phyloP scores from a whole-genome alignment of 805 yeast species.

The Metschnikowia aberdeeniae region DNA sequence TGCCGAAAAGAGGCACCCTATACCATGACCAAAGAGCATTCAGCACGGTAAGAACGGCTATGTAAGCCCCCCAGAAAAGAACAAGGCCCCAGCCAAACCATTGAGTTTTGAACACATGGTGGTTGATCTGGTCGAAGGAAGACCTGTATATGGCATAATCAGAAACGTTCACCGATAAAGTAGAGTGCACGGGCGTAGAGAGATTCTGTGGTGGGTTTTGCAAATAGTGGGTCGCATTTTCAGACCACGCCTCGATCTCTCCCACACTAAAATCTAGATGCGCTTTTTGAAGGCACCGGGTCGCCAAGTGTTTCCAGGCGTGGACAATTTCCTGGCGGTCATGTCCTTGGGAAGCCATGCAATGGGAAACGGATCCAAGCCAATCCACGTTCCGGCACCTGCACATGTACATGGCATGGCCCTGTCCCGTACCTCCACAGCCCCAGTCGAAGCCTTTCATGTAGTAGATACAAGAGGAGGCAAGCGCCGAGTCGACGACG shows the following conservation, averaged over 20 bases:
- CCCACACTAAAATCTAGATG: conserved; percentile 9
- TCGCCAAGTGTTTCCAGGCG: conserved; percentile 16
- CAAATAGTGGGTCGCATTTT: conserved; percentile 15
- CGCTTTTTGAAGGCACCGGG: conserved; percentile 15
- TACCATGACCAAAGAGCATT: conserved; percentile 11
- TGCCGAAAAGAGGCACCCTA: conserved; percentile 12
- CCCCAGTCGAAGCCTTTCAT: conserved; percentile 19
- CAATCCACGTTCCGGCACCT: conserved; percentile 18
- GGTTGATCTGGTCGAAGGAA: conserved; percentile 17
- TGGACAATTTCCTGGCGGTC: conserved; percentile 6
- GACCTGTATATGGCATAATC: conserved; percentile 10
- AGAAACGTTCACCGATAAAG: conserved; percentile 13
- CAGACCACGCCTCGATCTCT: conserved; percentile 9
- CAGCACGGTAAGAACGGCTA: conserved; percentile 12
- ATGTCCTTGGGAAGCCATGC: conserved; percentile 15
- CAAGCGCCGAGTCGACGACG: conserved; percentile 16
- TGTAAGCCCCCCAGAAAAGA: conserved; percentile 14
- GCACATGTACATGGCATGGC: conserved; percentile 17
- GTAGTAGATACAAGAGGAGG: conserved; percentile 18
- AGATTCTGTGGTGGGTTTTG: conserved; percentile 10
- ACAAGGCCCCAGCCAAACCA: conserved; percentile 21
- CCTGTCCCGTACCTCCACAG: conserved; percentile 20
- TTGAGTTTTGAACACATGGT: conserved; percentile 19
- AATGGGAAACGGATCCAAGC: conserved; percentile 17
- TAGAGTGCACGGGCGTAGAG: conserved; percentile 8